These are phyloP conservation scores for Effrenium voratum DNA, from an alignment of 73 alveolate genomes.

Conservation along the genomic window DNA sequence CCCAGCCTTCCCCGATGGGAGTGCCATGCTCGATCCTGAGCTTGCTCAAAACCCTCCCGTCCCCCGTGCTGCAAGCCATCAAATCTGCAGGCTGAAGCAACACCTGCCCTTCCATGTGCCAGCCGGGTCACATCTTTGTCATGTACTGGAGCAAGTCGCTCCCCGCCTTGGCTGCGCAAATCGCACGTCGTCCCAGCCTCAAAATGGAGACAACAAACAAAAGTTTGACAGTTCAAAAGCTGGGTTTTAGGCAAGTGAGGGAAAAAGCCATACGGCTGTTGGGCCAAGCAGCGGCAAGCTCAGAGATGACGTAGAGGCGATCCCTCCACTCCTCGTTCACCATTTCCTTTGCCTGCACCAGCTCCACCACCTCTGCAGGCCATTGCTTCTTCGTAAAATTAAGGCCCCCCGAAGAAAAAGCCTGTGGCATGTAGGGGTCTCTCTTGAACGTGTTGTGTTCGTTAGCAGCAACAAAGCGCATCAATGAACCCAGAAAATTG, in stretches of 20 bases:
- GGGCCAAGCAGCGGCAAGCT: constrained; percentile 47
- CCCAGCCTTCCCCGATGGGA: constrained; percentile 28
- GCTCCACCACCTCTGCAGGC: constrained; percentile 24
- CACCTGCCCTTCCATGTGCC: background rate
- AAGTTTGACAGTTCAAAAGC: background rate
- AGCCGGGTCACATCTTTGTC: constrained; percentile 15
- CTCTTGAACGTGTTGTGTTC: too few species aligned
- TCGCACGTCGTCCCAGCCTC: too few species aligned
- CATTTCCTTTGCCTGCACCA: constrained; percentile 36
- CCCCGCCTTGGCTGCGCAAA: background rate
- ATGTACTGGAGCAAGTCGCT: constrained; percentile 76
- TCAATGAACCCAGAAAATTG: too few species aligned
- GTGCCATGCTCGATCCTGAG: background rate
- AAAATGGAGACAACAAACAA: background rate
- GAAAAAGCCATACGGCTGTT: too few species aligned
- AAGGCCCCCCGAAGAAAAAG: too few species aligned
- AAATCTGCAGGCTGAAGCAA: too few species aligned
- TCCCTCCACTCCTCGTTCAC: constrained; percentile 32
- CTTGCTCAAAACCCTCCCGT: background rate
- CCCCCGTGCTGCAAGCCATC: too few species aligned
- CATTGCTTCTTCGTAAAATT: too few species aligned
- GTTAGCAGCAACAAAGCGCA: too few species aligned
- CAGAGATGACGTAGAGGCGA: constrained; percentile 57
- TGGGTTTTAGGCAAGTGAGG: too few species aligned
- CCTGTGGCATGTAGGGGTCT: too few species aligned